A percentile compares a stretch with the other conserved stretches of the same genome.
These are phyloP conservation scores for Heliamphora exappendiculata DNA, from an alignment of 148 eudicot genomes.

Conservation along the genomic window DNA sequence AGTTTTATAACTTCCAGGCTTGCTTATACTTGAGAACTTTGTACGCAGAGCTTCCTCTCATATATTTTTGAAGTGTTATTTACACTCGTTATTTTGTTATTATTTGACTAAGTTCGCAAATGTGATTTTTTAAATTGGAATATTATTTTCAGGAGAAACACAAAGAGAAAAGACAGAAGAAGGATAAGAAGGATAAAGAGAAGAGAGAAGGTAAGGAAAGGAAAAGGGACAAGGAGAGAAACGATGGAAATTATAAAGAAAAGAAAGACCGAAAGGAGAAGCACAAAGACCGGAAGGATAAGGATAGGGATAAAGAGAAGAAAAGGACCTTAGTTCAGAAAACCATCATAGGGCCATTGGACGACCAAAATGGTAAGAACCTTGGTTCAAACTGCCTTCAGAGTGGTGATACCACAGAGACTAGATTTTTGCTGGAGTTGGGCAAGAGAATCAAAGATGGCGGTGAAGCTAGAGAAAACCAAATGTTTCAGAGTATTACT, in stretches of 20 bases:
- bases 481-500: constrained; percentile 12
- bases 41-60: neutral
- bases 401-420: constrained; percentile 10
- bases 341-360: constrained; percentile 11
- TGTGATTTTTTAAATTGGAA: neutral
- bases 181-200: constrained; percentile 30
- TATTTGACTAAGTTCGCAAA: neutral
- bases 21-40: neutral
- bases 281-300: constrained; percentile 32
- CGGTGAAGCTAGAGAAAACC: constrained; percentile 29
- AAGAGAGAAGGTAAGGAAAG: constrained; percentile 29
- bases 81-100: neutral
- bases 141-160: constrained; percentile 24
- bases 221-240: constrained; percentile 25
- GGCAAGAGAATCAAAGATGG: constrained; percentile 29
- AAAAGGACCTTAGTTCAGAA: constrained; percentile 20
- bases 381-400: constrained; percentile 25
- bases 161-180: constrained; percentile 27
- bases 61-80: neutral
- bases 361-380: constrained; percentile 25
- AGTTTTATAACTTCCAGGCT: neutral
- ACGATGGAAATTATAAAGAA: constrained; percentile 13
- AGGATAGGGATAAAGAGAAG: constrained; percentile 27
- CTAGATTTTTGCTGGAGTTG: constrained; percentile 30
- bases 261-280: constrained; percentile 32